A percentile compares a stretch with the other conserved stretches of the same genome.
Evolutionary conservation across 805 yeast genomes (phyloP).

Genomic region (Sugiyamaella boreocaroliniensis): DNA sequence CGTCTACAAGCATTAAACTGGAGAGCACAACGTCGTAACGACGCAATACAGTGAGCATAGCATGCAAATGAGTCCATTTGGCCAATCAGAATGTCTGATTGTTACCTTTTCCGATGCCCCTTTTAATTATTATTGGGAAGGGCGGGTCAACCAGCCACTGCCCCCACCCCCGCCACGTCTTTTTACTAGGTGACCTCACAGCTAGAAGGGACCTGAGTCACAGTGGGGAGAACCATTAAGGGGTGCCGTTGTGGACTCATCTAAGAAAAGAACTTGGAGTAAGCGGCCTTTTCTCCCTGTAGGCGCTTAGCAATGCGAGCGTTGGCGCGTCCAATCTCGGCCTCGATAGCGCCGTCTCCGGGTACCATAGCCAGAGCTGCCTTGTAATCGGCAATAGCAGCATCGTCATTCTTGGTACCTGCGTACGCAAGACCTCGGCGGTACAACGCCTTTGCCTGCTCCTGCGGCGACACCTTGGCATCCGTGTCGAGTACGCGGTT

Average conservation of each 20-base stretch:
- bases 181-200: too few relatives aligned
- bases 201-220: too few relatives aligned
- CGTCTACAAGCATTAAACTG: too few relatives aligned
- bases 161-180: too few relatives aligned
- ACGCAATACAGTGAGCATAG: too few relatives aligned
- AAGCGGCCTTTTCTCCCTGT: conserved; percentile 39
- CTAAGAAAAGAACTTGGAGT: conserved; percentile 34
- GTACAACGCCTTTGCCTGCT: conserved; percentile 77
- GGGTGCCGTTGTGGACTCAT: too few relatives aligned
- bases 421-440: conserved; percentile 76
- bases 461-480: conserved; percentile 51
- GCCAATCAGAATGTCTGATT: too few relatives aligned
- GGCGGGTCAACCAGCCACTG: neutral
- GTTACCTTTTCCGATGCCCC: too few relatives aligned
- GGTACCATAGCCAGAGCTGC: conserved; percentile 61
- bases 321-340: conserved; percentile 57
- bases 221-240: too few relatives aligned
- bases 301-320: conserved; percentile 44
- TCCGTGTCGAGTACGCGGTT: conserved; percentile 54
- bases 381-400: conserved; percentile 59
- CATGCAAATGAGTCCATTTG: too few relatives aligned
- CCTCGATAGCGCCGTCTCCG: conserved; percentile 61
- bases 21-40: too few relatives aligned
- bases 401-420: conserved; percentile 58
- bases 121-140: too few relatives aligned